phyloP scores from a whole-genome alignment of 805 yeast species.

The Lipomyces lipofer region DNA sequence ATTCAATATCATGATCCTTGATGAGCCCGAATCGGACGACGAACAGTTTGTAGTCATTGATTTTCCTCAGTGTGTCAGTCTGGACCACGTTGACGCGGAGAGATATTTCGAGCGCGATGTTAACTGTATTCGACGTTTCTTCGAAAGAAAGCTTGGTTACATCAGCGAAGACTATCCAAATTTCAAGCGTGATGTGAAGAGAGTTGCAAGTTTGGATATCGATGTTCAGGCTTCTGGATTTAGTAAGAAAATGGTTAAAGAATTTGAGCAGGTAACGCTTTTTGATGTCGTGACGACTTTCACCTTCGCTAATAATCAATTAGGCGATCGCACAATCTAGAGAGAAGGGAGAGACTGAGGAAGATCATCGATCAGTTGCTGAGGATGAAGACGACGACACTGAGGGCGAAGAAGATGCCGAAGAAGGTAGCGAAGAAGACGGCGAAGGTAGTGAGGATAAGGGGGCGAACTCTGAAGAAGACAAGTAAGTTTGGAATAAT shows the following conservation, averaged over 20 bases:
- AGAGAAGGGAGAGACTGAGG: conserved; percentile 39
- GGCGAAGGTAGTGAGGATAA: conserved; percentile 39
- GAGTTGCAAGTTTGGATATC: conserved; percentile 73
- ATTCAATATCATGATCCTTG: conserved; percentile 85
- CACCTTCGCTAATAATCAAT: too few relatives aligned
- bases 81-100: conserved; percentile 86
- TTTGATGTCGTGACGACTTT: too few relatives aligned
- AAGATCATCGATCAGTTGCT: conserved; percentile 32
- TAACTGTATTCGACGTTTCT: conserved; percentile 81
- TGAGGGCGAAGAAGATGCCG: conserved; percentile 45
- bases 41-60: conserved; percentile 86
- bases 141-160: conserved; percentile 73
- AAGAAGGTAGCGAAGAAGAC: conserved; percentile 48
- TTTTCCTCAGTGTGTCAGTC: conserved; percentile 97
- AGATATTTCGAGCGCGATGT: conserved; percentile 90
- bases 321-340: conserved; percentile 58
- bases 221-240: conserved; percentile 91
- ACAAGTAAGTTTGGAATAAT: too few relatives aligned
- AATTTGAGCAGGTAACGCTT: conserved; percentile 75
- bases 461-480: too few relatives aligned
- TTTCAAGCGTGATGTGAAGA: conserved; percentile 70
- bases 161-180: conserved; percentile 80
- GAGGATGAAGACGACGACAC: conserved; percentile 39
- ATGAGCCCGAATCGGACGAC: conserved; percentile 48
- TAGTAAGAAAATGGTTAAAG: conserved; percentile 57